Base-by-base conservation (phyloP, 306 rosid genomes). In the Quercus dentata region DNA sequence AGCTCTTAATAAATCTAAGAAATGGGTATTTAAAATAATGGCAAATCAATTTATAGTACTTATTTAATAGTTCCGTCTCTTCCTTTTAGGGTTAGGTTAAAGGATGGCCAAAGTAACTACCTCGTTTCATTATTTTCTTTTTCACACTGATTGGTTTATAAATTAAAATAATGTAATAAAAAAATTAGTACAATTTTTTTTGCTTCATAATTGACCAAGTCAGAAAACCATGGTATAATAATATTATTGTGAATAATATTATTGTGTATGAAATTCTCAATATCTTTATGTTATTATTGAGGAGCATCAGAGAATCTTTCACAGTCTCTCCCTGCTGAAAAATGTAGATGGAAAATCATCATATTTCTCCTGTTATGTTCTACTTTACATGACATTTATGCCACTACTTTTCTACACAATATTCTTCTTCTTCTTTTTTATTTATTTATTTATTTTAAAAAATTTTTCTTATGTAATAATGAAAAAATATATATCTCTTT, bases 221-320 rank as follows among this genome's bases (percentile, higher is more conserved):
- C 84, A 84, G 21, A 71, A 31, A 58, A 62, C 70, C 23, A 2
- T 23, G 76, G 20, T 10, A 41, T 10, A 63, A 41, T 41, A 5
- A 5, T 33, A 30, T 3, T 28, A 28, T 28, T 28, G 4, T 28
- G 3, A 63, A 6, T 38, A 38, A 7, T 21, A n/a, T 51, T 4
- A 20, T 28, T 18, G 30, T 5, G 46, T 41, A 41, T 11, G 49
- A 21, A 58, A 33, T 35, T 58, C 51, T 59, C 59, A 41, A 20
- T 35, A 25, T 65, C 79, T n/a, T 28, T 52, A 17, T 49, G 44
- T 61, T 61, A 64, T 83, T 44, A 80, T 80, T 72, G 81, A 30
- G 41, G 74, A 46, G 65, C 20, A 68, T 67, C 44, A 51, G 81
- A 80, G 87, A 80, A 80, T 84, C 81, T 76, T 84, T 71, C 74